Evolutionary conservation across 2,329 filamentous ascomycete species (phyloP), one percentile per base, ranked within the genome.

Genomic region (Clonostachys rhizophaga): DNA sequence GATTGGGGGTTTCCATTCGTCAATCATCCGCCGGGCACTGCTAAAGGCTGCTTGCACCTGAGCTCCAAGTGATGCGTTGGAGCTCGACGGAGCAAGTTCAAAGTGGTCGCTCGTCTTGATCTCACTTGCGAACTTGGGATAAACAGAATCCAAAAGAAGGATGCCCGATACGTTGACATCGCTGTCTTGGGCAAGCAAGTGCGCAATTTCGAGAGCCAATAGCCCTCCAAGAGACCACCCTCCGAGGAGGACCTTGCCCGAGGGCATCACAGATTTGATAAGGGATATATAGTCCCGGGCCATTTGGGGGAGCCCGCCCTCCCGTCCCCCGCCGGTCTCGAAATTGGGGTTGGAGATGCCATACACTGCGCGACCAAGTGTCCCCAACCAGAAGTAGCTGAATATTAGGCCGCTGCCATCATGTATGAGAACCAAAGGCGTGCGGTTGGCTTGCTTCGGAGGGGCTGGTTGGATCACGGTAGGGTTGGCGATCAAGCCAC

Each of bases 401-500:
- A 79, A 81, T 3, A 72, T 74, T 3, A 79, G 83, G 56, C 80
- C 80, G 52, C 80, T 78, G 52, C 80, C 80, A 51, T 84, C 80
- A 61, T 84, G 80, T 37, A 83, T 65, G 40, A 84, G 69, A 48
- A 84, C 20, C 20, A 24, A 24, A 24, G 20, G 20, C 20, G 20
- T 24, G 20, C 20, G 20, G 20, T 24, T 7, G 5, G 20, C 20
- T 6, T 24, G 20, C 6, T 6, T 24, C 6, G 20, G 6, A 7
- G 20, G 20, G 20, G 5, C 6, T 24, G 20, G 20, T 24, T 24
- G 20, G 20, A 24, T 24, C 20, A 24, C 20, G 20, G 20, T 24
- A 24, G 20, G 20, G 20, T 24, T 24, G 20, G 20, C 6, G 20
- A 24, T 24, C 20, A 24, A 24, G 20, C 20, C 20, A 24, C 20